A percentile compares a stretch with the other conserved stretches of the same genome.
Conservation (phyloP, 1,139 yeast species). For the Magnusiomyces ingens region DNA sequence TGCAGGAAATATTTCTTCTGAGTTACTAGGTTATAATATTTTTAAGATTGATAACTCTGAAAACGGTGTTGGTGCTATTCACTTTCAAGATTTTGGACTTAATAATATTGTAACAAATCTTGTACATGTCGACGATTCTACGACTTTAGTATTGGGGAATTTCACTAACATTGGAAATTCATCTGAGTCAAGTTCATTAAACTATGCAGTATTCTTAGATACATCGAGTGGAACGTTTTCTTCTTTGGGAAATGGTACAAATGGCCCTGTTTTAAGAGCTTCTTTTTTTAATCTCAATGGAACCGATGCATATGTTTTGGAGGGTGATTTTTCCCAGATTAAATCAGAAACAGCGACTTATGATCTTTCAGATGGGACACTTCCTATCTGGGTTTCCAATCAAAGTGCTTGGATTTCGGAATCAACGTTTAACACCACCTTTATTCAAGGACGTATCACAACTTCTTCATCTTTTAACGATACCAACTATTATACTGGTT, state of each 20-base stretch:
- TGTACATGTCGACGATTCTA: conserved; percentile 33
- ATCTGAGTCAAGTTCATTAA: neutral
- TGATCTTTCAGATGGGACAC: conserved; percentile 5
- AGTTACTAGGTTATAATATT: conserved; percentile 19
- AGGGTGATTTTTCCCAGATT: conserved; percentile 28
- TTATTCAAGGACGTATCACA: conserved; percentile 23
- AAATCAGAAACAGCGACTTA: conserved; percentile 11
- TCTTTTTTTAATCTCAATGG: conserved; percentile 25
- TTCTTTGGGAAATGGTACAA: conserved; percentile 26
- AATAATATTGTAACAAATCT: conserved; percentile 17
- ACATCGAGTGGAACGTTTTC: conserved; percentile 22
- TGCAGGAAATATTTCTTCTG: conserved; percentile 48
- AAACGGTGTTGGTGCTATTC: too few relatives aligned
- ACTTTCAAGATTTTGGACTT: conserved; percentile 28
- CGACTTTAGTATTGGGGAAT: conserved; percentile 36
- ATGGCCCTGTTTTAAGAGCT: conserved; percentile 25
- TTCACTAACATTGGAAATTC: conserved; percentile 31
- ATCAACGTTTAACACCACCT: conserved; percentile 17
- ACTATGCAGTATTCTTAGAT: conserved; percentile 26
- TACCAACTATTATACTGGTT: conserved; percentile 23
- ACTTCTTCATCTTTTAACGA: conserved; percentile 12
- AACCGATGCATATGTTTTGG: conserved; percentile 36
- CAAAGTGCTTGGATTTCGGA: conserved; percentile 26
- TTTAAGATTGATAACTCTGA: conserved; percentile 27
- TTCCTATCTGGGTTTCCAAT: conserved; percentile 27